Conservation (phyloP, 2,329 filamentous ascomycete species). For the Fusarium incarnatum region DNA sequence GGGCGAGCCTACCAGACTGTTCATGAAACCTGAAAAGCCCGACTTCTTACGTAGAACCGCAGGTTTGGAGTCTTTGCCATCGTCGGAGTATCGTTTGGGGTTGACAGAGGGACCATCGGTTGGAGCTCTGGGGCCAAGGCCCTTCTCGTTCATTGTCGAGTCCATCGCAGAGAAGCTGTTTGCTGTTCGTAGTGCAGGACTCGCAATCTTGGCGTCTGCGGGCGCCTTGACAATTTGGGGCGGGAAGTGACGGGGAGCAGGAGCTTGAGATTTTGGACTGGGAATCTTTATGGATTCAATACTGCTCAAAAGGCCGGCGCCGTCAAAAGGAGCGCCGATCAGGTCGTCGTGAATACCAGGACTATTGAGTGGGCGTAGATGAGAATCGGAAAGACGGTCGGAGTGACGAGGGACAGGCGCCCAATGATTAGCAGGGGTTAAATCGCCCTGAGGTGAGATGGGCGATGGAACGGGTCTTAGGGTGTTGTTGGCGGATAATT, state of each 20-base stretch:
- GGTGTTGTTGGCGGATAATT: constrained; percentile 55
- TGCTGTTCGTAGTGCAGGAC: constrained; percentile 72
- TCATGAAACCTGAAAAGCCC: constrained; percentile 89
- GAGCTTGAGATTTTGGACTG: constrained; percentile 45
- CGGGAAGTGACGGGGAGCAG: constrained; percentile 47
- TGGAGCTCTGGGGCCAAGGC: constrained; percentile 48
- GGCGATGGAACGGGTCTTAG: constrained; percentile 61
- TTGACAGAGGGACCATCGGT: constrained; percentile 61
- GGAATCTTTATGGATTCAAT: constrained; percentile 64
- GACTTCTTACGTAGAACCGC: constrained; percentile 82
- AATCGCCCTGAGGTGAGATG: constrained; percentile 59
- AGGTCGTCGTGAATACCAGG: constrained; percentile 63
- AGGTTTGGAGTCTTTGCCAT: constrained; percentile 72
- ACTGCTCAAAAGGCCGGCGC: constrained; percentile 69
- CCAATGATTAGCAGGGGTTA: constrained; percentile 53
- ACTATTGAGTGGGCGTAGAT: constrained; percentile 44
- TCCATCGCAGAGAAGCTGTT: constrained; percentile 62
- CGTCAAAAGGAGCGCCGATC: constrained; percentile 74
- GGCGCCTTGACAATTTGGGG: constrained; percentile 61
- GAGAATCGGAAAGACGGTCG: constrained; percentile 46
- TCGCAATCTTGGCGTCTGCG: constrained; percentile 62
- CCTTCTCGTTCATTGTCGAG: constrained; percentile 53
- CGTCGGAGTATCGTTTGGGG: constrained; percentile 83
- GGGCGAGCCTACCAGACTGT: constrained; percentile 83
- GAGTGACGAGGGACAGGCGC: constrained; percentile 45